Evolutionary conservation across 768 basidiomycete genomes (phyloP), one percentile per base, ranked within the genome.

Genomic region (Pholiota conissans): DNA sequence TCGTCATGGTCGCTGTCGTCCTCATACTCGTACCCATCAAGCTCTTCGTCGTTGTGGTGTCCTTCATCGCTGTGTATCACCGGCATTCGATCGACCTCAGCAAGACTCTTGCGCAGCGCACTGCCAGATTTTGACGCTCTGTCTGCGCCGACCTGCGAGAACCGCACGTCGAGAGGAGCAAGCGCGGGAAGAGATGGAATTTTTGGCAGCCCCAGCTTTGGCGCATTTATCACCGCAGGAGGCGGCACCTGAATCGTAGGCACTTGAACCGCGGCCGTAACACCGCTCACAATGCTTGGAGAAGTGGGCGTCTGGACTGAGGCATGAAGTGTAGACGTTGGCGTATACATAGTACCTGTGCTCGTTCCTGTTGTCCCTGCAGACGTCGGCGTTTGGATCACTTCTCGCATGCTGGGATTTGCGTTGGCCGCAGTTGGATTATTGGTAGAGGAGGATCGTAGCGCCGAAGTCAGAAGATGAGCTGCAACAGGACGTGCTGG

Each of bases 151-250:
- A 74, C 78, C 62, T 86, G 83, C 29, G 78, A 78, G 13, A 85
- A 84, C 28, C 76, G 75, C 18, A 86, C 69, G 65, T 88, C 85
- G 30, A 88, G 70, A 3, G 85, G 82, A 3, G 85, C 83, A 37
- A 89, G 83, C 18, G 70, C 72, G 0, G 85, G 84, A 72, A 76
- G 47, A 28, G 62, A 62, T 3, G 62, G 65, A 45, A 68, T 63
- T 28, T 62, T 62, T 3, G 60, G 61, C 28, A 63, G 48, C 1
- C 52, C 32, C 2, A n/a, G 51, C 24, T 60, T 28, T 5, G 53
- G 39, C 26, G 47, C 49, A 8, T 63, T 57, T 26, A 60, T 63
- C 32, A 59, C 64, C 3, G 20, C 57, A 14, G 63, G 2, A 45
- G 42, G 42, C 3, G 42, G 22, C 18, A 49, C 50, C 24, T 50